Evolutionary conservation across 208 protist genomes (phyloP).

Genomic region (Leishmania gerbilli): DNA sequence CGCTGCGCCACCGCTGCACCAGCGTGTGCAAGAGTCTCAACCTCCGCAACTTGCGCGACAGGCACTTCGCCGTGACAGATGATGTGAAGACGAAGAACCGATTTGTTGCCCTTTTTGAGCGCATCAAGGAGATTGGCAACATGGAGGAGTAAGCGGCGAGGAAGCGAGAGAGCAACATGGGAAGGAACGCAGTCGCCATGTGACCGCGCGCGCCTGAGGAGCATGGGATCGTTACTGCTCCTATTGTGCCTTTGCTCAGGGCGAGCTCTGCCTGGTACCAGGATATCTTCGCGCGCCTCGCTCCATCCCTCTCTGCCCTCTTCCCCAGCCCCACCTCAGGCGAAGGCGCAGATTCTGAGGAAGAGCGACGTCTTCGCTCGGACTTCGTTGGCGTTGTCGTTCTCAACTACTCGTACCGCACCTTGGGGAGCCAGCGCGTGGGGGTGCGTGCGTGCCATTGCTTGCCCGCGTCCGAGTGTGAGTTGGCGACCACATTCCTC

Average conservation of each 20-base stretch:
- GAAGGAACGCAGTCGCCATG: not conserved
- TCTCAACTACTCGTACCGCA: not conserved
- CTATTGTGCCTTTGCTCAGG: not conserved
- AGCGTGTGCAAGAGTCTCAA: constrained; percentile 49
- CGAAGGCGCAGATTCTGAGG: not conserved
- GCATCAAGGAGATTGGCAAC: constrained; percentile 19
- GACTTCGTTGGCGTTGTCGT: not conserved
- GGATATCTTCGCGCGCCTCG: not conserved
- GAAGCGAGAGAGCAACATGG: not conserved
- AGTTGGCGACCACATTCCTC: not conserved
- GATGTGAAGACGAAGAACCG: constrained; percentile 17
- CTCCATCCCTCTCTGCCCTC: not conserved
- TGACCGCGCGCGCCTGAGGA: not conserved
- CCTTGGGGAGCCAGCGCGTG: not conserved
- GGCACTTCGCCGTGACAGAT: constrained; percentile 18
- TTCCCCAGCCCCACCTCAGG: not conserved
- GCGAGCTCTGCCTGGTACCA: not conserved
- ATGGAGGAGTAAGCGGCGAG: constrained; percentile 1
- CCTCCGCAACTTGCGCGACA: constrained; percentile 26
- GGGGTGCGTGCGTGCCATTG: not conserved
- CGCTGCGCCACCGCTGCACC: constrained; percentile 54
- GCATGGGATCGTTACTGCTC: not conserved
- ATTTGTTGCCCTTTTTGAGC: constrained; percentile 22
- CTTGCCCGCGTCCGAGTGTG: not conserved
- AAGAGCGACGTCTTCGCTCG: not conserved